These are phyloP conservation scores for Lanmaoa rubissima DNA, from an alignment of 768 basidiomycete species.

Conservation along the genomic window DNA sequence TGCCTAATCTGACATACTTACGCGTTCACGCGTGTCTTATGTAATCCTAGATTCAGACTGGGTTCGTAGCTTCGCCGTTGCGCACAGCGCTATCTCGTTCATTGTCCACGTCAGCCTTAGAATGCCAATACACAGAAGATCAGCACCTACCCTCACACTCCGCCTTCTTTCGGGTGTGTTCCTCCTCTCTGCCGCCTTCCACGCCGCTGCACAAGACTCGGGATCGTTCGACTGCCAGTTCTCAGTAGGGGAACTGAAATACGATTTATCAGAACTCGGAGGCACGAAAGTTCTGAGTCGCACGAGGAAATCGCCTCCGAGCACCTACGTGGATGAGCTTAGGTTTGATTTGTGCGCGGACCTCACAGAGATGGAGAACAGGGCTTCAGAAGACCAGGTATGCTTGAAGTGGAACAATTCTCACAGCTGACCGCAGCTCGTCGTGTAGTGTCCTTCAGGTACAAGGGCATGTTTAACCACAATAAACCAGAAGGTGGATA, in stretches of 20 bases:
- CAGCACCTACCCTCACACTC: not conserved
- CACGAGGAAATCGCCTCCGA: conserved; percentile 62
- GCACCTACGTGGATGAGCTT: conserved; percentile 54
- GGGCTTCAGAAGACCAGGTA: conserved; percentile 68
- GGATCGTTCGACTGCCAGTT: conserved; percentile 52
- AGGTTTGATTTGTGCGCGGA: conserved; percentile 69
- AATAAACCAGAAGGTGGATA: conserved; percentile 55
- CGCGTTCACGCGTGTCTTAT: conserved; percentile 35
- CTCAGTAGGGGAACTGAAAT: conserved; percentile 42
- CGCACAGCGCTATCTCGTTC: not conserved
- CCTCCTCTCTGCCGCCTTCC: conserved; percentile 21
- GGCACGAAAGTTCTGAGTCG: conserved; percentile 51
- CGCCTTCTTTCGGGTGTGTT: conserved; percentile 14
- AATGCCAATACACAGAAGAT: conserved; percentile 24
- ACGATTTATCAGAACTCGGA: conserved; percentile 57
- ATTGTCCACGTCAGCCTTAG: not conserved
- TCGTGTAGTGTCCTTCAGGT: conserved; percentile 57
- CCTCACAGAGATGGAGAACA: conserved; percentile 43
- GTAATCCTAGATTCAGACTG: conserved; percentile 19
- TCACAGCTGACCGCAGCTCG: conserved; percentile 6
- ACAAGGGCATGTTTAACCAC: conserved; percentile 75
- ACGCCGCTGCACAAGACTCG: conserved; percentile 37
- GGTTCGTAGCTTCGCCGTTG: not conserved
- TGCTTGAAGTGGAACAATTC: conserved; percentile 19
- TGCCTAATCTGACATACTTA: conserved; percentile 20